Conservation (phyloP, 306 rosid genomes). For the Medicago truncatula region MtrunA17r5.0-ANR NC_053049.1:42885001-42885500, state of each 20-base stretch:
- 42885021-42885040: conserved; percentile 23
- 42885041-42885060: conserved; percentile 37
- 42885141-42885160: conserved; percentile 33
- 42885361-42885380: not conserved
- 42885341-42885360: not conserved
- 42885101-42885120: not conserved
- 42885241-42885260: conserved; percentile 94
- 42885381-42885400: conserved; percentile 35
- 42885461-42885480: conserved; percentile 39
- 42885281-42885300: conserved; percentile 98
- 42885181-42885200: conserved; percentile 27
- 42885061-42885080: not conserved
- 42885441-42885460: conserved; percentile 47
- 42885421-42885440: conserved; percentile 49
- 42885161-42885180: conserved; percentile 35
- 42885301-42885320: conserved; percentile 87
- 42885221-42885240: not conserved
- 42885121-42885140: not conserved
- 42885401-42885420: conserved; percentile 13
- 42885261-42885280: conserved; percentile 97
- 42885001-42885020: conserved; percentile 34
- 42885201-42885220: not conserved
- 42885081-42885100: not conserved
- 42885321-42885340: conserved; percentile 56
- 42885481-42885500: conserved; percentile 11